Base-by-base conservation (phyloP, 495 filamentous ascomycete species). In the Amniculicola lignicola region DNA sequence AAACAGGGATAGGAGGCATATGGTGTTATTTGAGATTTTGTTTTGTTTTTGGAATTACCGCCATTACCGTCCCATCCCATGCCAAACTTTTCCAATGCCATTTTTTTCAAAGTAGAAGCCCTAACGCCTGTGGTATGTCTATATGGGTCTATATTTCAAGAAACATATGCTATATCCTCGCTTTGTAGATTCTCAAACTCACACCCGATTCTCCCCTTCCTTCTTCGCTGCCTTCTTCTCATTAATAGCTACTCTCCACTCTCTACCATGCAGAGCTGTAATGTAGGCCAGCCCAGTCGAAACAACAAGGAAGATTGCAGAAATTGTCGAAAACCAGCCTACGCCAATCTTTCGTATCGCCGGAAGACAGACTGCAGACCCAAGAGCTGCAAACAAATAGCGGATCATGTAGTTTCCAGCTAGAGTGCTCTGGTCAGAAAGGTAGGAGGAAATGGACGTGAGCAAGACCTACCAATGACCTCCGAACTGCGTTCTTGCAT, bases 321-420 rank as follows among this genome's bases (percentile, higher is more conserved):
- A 63, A 37, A 74, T 70, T 11, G 70, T 68, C 21, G 62, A 68
- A 44, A 72, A 69, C 70, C 70, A 87, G 0, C 85, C 85, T 7
- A 88, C 83, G 2, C 85, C 85, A 49, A 89, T 86, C 39, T 61
- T 71, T 54, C 85, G 72, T 3, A 87, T 75, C 2, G 82, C 81
- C 0, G 85, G 84, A 51, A 88, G 73, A 36, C 83, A 82, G n/a
- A 79, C 73, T 2, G 83, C 85, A 21, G 80, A 82, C 5, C 80
- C 84, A 28, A 79, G 58, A 2, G 84, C 85, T 0, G 79, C 85
- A 63, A 88, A 83, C 4, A 85, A 63, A 65, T 88, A 89, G 10
- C 85, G 75, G 27, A 85, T 72, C 67, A 87, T 79, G 64, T 87
- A 90, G 65, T 87, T 89, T 0, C 83, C 85, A 0, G 86, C 83